Percentiles rank a stretch among this genome's conserved stretches.
Evolutionary conservation across 73 alveolate genomes (phyloP).

Genomic region (Paramecium primaurelia): DNA sequence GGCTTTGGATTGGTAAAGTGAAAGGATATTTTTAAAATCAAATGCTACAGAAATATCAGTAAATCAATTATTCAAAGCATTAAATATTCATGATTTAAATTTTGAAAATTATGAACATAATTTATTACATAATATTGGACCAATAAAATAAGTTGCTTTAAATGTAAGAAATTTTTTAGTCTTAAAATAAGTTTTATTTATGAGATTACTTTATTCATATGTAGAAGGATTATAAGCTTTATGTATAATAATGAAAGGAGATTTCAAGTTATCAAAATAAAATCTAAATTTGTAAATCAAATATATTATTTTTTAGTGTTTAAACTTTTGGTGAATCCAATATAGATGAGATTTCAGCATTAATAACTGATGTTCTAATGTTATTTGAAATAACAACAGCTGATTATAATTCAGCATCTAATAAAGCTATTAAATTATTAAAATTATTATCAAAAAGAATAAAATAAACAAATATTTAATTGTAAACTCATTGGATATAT

Average conservation of each 20-base stretch:
- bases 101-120: constrained; percentile 3
- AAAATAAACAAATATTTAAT: not conserved
- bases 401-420: not conserved
- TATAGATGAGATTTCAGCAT: not conserved
- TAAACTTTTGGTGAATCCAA: not conserved
- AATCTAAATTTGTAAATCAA: not conserved
- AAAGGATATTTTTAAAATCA: not conserved
- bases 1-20: not conserved
- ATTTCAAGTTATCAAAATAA: not conserved
- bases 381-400: not conserved
- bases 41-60: not conserved
- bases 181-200: not conserved
- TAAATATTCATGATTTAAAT: not conserved
- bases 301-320: not conserved
- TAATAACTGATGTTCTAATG: not conserved
- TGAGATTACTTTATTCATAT: not conserved
- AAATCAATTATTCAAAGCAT: not conserved
- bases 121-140: not conserved
- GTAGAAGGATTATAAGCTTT: not conserved
- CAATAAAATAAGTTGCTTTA: not conserved
- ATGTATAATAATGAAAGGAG: not conserved
- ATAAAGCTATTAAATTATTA: not conserved
- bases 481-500: not conserved
- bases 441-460: not conserved
- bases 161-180: not conserved